Evolutionary conservation across 306 rosid species (phyloP), one percentile per base, ranked within the genome.

Genomic region (Castanospermum australe): DNA sequence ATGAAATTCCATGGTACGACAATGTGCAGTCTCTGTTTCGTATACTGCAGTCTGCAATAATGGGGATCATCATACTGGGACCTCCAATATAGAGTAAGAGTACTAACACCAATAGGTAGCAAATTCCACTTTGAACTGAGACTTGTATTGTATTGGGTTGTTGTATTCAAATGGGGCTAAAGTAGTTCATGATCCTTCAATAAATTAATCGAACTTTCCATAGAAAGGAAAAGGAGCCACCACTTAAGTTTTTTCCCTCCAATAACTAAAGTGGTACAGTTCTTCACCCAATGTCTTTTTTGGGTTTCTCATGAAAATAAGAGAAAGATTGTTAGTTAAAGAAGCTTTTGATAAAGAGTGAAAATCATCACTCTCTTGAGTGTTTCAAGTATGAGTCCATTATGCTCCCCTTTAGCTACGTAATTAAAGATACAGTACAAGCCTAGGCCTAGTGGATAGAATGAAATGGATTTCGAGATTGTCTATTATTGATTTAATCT

Each of bases 301-400:
- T 83, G 25, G 60, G 72, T 86, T 85, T 78, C 85, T 84, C 93
- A 93, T 95, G 82, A 93, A 95, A 93, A 92, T 90, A 91, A 90
- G 99, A 95, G 94, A 94, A 92, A 91, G 96, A 85, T 85, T 69
- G 88, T 71, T 86, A 54, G 78, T 68, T 84, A 90, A 96, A 91
- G 90, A 89, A 83, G 88, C 94, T 91, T 93, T 93, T 88, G 78
- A 89, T 90, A 88, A 91, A 88, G 96, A 88, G 77, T 76, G 83
- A 51, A 79, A 84, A 78, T 73, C 80, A 79, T 88, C 88, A 76
- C 84, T 88, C 83, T 55, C 81, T 79, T 84, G 89, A 81, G 83
- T 64, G 75, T 74, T 61, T 74, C 84, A 81, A 72, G 79, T 71
- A n/a, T 84, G 63, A 79, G 79, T 76, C 74, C 54, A 47, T 67